phyloP scores from a whole-genome alignment of 768 basidiomycete species.

The Leucocoprinus birnbaumii region DNA sequence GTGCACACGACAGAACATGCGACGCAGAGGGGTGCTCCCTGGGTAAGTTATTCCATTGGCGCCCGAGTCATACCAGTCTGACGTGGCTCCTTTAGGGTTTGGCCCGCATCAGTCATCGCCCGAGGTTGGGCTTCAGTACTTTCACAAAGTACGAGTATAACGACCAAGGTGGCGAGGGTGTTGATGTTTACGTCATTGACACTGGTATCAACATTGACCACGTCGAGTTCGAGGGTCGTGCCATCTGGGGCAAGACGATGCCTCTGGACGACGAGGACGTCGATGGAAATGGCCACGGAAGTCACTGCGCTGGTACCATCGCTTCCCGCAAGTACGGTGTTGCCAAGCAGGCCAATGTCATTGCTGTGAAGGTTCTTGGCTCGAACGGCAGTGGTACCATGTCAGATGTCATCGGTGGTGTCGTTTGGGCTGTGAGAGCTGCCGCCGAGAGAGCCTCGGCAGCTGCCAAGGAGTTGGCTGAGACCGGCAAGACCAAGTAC shows the following conservation, averaged over 20 bases:
- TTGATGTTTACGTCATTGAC: slow-evolving; percentile 87
- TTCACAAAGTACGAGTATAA: slow-evolving; percentile 84
- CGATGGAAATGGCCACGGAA: slow-evolving; percentile 95
- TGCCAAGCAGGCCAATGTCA: slow-evolving; percentile 87
- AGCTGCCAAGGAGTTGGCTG: slow-evolving; percentile 61
- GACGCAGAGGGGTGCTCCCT: slow-evolving; percentile 72
- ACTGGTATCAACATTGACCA: slow-evolving; percentile 90
- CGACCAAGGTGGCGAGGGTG: slow-evolving; percentile 77
- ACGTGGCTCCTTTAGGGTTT: slow-evolving; percentile 63
- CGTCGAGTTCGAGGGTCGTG: slow-evolving; percentile 85
- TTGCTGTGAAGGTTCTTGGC: slow-evolving; percentile 94
- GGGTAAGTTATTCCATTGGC: slow-evolving; percentile 51
- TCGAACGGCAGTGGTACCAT: slow-evolving; percentile 92
- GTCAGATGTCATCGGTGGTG: slow-evolving; percentile 91
- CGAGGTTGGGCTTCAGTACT: slow-evolving; percentile 70
- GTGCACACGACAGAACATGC: slow-evolving; percentile 63
- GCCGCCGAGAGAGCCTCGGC: slow-evolving; percentile 54
- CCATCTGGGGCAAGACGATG: slow-evolving; percentile 91
- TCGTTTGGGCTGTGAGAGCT: slow-evolving; percentile 66
- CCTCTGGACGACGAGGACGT: slow-evolving; percentile 73
- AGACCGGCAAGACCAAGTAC: slow-evolving; percentile 78
- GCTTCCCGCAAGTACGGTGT: slow-evolving; percentile 94
- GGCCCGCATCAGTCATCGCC: slow-evolving; percentile 89
- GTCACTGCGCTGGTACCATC: slow-evolving; percentile 95
- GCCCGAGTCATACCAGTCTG: slow-evolving; percentile 6